A percentile compares a stretch with the other conserved stretches of the same genome.
Evolutionary conservation across 495 filamentous ascomycete genomes (phyloP).

Genomic region (Penicillium coprophilum): DNA sequence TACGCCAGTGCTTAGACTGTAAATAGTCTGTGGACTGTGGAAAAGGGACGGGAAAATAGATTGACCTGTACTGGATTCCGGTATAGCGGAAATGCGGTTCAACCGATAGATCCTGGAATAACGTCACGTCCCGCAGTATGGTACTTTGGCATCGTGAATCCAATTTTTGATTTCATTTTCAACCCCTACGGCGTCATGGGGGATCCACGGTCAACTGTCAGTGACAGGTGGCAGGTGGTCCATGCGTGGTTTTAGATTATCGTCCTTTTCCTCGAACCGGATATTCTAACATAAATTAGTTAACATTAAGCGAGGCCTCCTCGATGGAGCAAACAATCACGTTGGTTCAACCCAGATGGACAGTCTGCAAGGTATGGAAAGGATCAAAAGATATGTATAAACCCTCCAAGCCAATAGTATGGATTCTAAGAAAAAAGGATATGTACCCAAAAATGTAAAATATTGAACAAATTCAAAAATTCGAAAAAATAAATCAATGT

Average conservation of each 20-base stretch:
- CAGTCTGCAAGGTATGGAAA: not conserved
- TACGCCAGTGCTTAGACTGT: conserved; percentile 18
- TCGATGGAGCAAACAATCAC: not conserved
- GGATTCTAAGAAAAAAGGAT: no score
- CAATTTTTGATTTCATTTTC: conserved; percentile 5
- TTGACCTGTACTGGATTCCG: conserved; percentile 10
- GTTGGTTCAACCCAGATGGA: not conserved
- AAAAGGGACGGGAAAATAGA: conserved; percentile 24
- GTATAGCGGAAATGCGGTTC: conserved; percentile 9
- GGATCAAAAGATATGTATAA: not conserved
- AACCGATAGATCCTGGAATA: not conserved
- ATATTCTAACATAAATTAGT: not conserved
- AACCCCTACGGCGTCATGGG: conserved; percentile 5
- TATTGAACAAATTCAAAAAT: no score
- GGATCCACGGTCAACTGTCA: conserved; percentile 6
- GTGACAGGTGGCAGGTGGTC: conserved; percentile 36
- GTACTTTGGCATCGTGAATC: not conserved
- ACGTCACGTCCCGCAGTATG: conserved; percentile 6
- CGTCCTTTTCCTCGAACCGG: not conserved
- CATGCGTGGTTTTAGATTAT: conserved; percentile 14
- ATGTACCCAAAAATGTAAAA: not conserved
- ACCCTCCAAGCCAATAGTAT: conserved; percentile 4
- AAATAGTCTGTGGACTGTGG: conserved; percentile 13
- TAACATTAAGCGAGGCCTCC: not conserved
- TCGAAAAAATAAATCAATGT: not conserved